phyloP scores from a whole-genome alignment of 352 stramenopile species.

The Phytophthora tentaculata region DNA sequence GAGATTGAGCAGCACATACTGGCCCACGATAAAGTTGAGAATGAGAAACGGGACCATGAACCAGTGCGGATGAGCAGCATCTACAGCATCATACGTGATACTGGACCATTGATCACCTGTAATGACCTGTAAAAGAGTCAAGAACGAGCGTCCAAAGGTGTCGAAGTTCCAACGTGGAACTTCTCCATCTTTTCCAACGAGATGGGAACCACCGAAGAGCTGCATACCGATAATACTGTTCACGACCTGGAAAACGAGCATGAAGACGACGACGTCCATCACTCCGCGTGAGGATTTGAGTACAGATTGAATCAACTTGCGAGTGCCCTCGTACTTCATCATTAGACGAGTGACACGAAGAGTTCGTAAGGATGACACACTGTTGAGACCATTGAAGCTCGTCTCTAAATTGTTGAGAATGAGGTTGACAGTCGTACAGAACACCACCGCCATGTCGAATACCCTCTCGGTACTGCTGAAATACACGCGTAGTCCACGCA shows the following conservation, averaged over 20 bases:
- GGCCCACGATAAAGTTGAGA: slow-evolving; percentile 75
- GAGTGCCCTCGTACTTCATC: slow-evolving; percentile 83
- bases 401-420: slow-evolving; percentile 68
- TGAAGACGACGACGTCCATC: slow-evolving; percentile 76
- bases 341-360: slow-evolving; percentile 76
- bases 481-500: slow-evolving; percentile 59
- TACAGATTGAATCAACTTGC: slow-evolving; percentile 80
- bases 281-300: slow-evolving; percentile 82
- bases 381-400: slow-evolving; percentile 70
- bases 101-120: slow-evolving; percentile 83
- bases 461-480: slow-evolving; percentile 61
- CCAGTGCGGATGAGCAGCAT: slow-evolving; percentile 68
- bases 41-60: slow-evolving; percentile 81
- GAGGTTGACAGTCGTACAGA: slow-evolving; percentile 73
- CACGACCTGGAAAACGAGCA: slow-evolving; percentile 82
- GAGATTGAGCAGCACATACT: slow-evolving; percentile 84
- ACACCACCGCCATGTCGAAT: slow-evolving; percentile 79
- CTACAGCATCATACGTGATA: slow-evolving; percentile 75
- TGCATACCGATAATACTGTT: slow-evolving; percentile 81
- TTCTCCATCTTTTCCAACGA: slow-evolving; percentile 45
- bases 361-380: slow-evolving; percentile 69
- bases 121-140: slow-evolving; percentile 82
- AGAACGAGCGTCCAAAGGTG: slow-evolving; percentile 69
- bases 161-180: slow-evolving; percentile 83
- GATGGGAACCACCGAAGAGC: slow-evolving; percentile 67